Percentiles rank a stretch among this genome's conserved stretches.
phyloP scores from a whole-genome alignment of 495 filamentous ascomycete genomes.

The Penicillium maclennaniae region DNA sequence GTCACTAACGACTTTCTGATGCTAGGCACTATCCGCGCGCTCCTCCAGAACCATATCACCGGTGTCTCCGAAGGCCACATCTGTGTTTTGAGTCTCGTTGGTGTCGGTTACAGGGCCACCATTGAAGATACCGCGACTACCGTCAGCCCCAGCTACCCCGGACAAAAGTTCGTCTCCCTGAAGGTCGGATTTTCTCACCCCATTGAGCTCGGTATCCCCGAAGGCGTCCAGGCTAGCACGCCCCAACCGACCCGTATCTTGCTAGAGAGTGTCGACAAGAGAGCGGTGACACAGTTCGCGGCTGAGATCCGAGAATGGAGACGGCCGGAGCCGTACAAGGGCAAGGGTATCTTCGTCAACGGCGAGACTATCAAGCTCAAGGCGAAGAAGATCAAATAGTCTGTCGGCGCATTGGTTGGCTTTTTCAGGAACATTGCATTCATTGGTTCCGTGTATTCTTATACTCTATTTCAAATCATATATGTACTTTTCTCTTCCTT shows the following conservation, averaged over 20 bases:
- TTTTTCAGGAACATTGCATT: constrained; percentile 25
- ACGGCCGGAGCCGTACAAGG: constrained; percentile 95
- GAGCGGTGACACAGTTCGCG: constrained; percentile 83
- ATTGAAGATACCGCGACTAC: constrained; percentile 74
- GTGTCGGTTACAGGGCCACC: constrained; percentile 90
- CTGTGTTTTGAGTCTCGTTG: constrained; percentile 87
- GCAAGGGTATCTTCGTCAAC: constrained; percentile 97
- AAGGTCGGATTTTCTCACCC: constrained; percentile 97
- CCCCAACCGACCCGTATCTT: constrained; percentile 93
- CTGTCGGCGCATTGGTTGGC: constrained; percentile 15
- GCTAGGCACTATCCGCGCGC: constrained; percentile 80
- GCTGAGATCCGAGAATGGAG: constrained; percentile 86
- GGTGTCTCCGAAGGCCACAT: constrained; percentile 96
- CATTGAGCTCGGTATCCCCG: constrained; percentile 78
- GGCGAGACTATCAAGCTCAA: constrained; percentile 97
- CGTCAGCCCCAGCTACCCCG: constrained; percentile 61
- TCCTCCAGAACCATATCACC: constrained; percentile 82
- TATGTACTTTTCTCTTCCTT: constrained; percentile 33
- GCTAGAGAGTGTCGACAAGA: constrained; percentile 80
- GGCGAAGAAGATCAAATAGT: constrained; percentile 96
- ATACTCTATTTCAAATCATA: constrained; percentile 31
- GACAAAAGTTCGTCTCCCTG: constrained; percentile 81
- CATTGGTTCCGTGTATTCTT: constrained; percentile 38
- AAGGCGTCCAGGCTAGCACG: constrained; percentile 79
- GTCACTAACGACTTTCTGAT: constrained; percentile 8